Percentiles rank a stretch among this genome's conserved stretches.
Evolutionary conservation across 1,284 basidiomycete genomes (phyloP).

Genomic region (Cryptococcus sp.): DNA sequence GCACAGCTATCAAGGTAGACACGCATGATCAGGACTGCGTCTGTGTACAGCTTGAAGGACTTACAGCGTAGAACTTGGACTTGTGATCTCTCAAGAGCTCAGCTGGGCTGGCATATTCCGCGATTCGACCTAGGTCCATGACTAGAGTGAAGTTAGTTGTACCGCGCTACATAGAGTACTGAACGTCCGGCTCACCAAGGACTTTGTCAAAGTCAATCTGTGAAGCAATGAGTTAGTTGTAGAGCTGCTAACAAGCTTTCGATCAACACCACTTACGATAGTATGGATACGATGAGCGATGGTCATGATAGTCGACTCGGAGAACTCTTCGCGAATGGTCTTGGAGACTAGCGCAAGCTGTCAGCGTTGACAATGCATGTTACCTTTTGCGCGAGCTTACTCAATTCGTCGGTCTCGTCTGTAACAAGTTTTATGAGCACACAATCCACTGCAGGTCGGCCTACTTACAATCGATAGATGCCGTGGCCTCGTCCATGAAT

Average conservation of each 20-base stretch:
- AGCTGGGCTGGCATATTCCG: constrained; percentile 77
- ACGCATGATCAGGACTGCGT: constrained; percentile 2
- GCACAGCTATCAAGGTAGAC: constrained; percentile 58
- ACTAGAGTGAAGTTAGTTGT: constrained; percentile 27
- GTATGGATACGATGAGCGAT: constrained; percentile 69
- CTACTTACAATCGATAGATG: constrained; percentile 52
- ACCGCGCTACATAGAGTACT: background rate
- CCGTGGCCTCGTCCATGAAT: constrained; percentile 80
- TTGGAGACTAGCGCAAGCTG: constrained; percentile 40
- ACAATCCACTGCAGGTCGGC: constrained; percentile 5
- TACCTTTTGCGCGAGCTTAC: constrained; percentile 51
- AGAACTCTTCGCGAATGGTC: constrained; percentile 58
- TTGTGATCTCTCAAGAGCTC: constrained; percentile 65
- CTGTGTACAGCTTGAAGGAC: background rate
- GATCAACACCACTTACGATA: constrained; percentile 56
- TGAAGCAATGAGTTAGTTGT: background rate
- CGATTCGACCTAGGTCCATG: constrained; percentile 62
- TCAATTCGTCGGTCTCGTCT: constrained; percentile 63
- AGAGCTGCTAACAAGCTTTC: background rate
- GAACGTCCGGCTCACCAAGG: constrained; percentile 16
- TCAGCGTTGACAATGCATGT: too few species aligned
- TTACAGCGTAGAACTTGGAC: constrained; percentile 66
- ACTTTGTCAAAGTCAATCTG: constrained; percentile 83
- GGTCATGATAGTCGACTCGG: constrained; percentile 59
- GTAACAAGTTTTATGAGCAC: constrained; percentile 55